phyloP scores from a whole-genome alignment of 805 yeast genomes.

The Lipomyces yamanashiensis region DNA sequence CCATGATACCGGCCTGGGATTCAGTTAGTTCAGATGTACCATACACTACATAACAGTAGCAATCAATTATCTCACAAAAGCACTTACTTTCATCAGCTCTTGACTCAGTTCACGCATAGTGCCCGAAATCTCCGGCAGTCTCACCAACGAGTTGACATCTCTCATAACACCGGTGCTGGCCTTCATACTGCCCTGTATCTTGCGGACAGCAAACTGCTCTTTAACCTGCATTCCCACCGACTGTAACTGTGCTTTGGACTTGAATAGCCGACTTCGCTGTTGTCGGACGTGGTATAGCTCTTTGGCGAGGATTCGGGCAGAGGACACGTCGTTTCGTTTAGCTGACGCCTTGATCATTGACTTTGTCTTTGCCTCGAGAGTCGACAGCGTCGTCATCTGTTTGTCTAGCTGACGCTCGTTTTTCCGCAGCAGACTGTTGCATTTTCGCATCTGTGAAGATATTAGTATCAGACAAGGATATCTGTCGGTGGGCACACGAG shows the following conservation, averaged over 20 bases:
- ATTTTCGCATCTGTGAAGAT: conserved; percentile 57
- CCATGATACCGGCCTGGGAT: conserved; percentile 61
- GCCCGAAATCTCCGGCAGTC: conserved; percentile 75
- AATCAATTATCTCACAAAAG: not conserved
- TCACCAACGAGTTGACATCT: conserved; percentile 80
- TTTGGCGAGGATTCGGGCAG: conserved; percentile 78
- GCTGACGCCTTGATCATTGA: conserved; percentile 73
- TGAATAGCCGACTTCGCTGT: conserved; percentile 73
- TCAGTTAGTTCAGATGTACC: not conserved
- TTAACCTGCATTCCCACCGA: conserved; percentile 86
- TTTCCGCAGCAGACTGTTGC: conserved; percentile 78
- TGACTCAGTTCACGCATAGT: conserved; percentile 85
- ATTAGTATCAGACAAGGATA: not conserved
- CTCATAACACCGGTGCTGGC: conserved; percentile 80
- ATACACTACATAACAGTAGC: not conserved
- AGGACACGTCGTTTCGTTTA: conserved; percentile 72
- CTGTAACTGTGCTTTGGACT: conserved; percentile 83
- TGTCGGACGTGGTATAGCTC: conserved; percentile 76
- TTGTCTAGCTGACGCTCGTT: conserved; percentile 85
- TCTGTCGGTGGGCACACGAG: not conserved
- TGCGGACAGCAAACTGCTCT: conserved; percentile 86
- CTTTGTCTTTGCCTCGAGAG: conserved; percentile 75
- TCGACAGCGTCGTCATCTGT: conserved; percentile 64
- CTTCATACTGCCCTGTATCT: conserved; percentile 79
- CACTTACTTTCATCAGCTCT: conserved; percentile 64